Conservation (phyloP, 2,329 filamentous ascomycete species). For the Cercospora berteroae region DNA sequence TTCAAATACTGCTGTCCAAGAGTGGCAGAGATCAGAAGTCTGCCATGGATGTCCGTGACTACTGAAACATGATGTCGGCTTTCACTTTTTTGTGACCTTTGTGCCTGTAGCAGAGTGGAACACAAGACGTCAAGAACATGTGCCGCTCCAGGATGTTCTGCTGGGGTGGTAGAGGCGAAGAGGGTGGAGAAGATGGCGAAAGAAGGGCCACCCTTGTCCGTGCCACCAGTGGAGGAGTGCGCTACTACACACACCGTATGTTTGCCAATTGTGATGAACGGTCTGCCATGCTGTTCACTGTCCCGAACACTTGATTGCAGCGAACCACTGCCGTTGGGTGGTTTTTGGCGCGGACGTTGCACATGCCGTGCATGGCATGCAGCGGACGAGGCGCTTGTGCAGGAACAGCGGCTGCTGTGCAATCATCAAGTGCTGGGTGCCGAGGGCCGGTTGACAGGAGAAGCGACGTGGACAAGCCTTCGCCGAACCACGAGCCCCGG, state of each 20-base stretch:
- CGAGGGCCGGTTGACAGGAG: slow-evolving; percentile 2
- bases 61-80: background rate
- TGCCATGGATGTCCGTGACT: background rate
- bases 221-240: background rate
- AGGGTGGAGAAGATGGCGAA: slow-evolving; percentile 3
- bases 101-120: slow-evolving; percentile 4
- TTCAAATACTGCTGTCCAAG: background rate
- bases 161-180: background rate
- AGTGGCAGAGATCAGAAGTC: background rate
- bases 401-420: slow-evolving; percentile 3
- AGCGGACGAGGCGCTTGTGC: background rate
- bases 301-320: background rate
- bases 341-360: background rate
- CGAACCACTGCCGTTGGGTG: background rate
- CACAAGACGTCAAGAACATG: slow-evolving; percentile 8
- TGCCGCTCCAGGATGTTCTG: slow-evolving; percentile 2
- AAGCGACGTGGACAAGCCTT: background rate
- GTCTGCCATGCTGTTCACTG: background rate
- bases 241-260: background rate
- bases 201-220: background rate
- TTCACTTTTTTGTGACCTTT: background rate
- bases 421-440: background rate
- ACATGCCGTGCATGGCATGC: background rate
- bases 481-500: background rate
- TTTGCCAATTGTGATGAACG: background rate